These are phyloP conservation scores for Eucalyptus lansdowneana DNA, from an alignment of 345 rosid genomes.

Conservation along the genomic window DNA sequence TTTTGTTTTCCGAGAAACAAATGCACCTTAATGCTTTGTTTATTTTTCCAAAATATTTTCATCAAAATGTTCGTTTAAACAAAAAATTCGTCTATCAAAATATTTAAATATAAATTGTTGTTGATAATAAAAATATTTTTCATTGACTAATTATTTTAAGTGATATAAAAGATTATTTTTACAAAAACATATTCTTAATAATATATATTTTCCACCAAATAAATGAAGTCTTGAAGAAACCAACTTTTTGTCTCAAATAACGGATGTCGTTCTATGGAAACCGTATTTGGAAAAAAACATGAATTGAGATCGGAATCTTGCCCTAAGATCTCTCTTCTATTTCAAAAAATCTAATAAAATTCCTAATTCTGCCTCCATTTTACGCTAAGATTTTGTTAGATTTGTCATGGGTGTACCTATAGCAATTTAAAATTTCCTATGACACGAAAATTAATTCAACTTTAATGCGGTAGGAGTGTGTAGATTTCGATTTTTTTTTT, in stretches of 20 bases:
- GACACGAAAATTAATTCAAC: background rate
- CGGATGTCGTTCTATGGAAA: background rate
- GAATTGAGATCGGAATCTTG: background rate
- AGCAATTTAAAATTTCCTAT: background rate
- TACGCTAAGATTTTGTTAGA: background rate
- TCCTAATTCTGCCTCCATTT: background rate
- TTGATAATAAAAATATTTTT: accelerated
- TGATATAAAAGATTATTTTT: background rate
- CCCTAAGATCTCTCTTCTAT: background rate
- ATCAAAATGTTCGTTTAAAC: no score
- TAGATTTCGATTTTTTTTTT: background rate
- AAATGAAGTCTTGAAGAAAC: background rate
- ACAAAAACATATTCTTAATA: background rate
- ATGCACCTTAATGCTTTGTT: accelerated
- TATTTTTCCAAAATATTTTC: no score
- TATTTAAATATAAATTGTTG: background rate
- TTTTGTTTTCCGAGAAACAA: accelerated
- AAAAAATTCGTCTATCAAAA: no score
- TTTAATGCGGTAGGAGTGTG: background rate
- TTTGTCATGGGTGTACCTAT: background rate
- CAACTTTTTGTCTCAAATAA: background rate
- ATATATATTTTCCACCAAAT: background rate
- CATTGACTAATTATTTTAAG: background rate
- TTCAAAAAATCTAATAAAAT: background rate
- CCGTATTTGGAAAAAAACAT: background rate